phyloP scores from a whole-genome alignment of 768 basidiomycete species.

The Amanita rubescens region DNA sequence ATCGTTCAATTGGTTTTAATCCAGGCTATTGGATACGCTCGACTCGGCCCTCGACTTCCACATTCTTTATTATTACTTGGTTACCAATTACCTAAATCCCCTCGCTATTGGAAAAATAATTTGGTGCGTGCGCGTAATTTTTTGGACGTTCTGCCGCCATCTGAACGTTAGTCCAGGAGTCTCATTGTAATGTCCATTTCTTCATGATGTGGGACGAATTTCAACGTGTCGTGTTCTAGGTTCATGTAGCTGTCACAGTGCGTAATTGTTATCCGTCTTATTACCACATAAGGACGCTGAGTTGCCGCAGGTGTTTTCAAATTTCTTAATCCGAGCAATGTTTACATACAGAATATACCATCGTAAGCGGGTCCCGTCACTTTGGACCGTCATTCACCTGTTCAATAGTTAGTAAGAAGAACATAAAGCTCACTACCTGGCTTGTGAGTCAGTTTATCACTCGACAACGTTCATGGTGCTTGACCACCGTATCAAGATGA shows the following conservation, averaged over 20 bases:
- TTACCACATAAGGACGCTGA: background rate
- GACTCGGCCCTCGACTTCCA: constrained; percentile 46
- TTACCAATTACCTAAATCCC: constrained; percentile 45
- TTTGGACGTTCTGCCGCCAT: too few relatives aligned
- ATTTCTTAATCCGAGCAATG: constrained; percentile 45
- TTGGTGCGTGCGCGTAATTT: constrained; percentile 31
- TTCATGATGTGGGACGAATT: background rate
- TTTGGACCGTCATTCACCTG: background rate
- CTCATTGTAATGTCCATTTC: background rate
- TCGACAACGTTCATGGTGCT: background rate
- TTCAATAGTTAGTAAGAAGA: constrained; percentile 38
- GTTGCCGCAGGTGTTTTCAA: constrained; percentile 33
- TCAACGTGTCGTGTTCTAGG: constrained; percentile 21
- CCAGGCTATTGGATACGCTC: constrained; percentile 48
- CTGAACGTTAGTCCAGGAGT: background rate
- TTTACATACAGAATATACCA: constrained; percentile 45
- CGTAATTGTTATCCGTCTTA: constrained; percentile 14
- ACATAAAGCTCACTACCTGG: constrained; percentile 31
- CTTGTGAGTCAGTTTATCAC: constrained; percentile 31
- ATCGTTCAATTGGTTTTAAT: constrained; percentile 8
- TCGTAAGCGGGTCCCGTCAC: constrained; percentile 27
- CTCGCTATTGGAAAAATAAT: constrained; percentile 33
- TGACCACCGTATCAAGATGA: constrained; percentile 16
- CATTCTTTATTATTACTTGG: constrained; percentile 51
- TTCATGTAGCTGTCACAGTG: constrained; percentile 50